These are phyloP conservation scores for Corniculantispora saksenae DNA, from an alignment of 2,329 filamentous ascomycete genomes.

Conservation along the genomic window DNA sequence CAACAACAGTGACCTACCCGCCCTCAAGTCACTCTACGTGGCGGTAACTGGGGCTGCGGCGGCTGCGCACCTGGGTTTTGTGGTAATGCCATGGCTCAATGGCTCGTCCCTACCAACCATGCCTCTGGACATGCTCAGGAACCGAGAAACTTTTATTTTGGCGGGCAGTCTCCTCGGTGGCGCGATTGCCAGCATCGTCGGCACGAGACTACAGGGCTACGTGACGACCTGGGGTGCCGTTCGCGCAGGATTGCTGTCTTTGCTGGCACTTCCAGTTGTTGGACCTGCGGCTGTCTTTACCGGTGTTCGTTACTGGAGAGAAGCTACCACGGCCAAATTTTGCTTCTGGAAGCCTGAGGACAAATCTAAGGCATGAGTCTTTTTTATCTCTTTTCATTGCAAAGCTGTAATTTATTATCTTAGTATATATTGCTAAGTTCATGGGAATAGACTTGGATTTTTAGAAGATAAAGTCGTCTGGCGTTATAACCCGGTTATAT, in stretches of 20 bases:
- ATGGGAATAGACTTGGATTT: not conserved
- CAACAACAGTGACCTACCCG: not conserved
- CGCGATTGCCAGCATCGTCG: not conserved
- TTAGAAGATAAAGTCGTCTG: not conserved
- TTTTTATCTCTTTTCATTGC: not conserved
- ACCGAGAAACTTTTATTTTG: not conserved
- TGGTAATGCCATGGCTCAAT: not conserved
- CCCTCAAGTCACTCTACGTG: not conserved
- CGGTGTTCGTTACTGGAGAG: not conserved
- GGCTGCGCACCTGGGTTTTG: not conserved
- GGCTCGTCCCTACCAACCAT: not conserved
- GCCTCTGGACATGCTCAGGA: not conserved
- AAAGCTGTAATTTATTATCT: not conserved
- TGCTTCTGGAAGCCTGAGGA: constrained; percentile 12
- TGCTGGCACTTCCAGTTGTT: not conserved
- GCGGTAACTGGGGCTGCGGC: not conserved
- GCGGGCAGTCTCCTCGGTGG: not conserved
- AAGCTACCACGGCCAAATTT: not conserved
- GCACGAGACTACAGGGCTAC: not conserved
- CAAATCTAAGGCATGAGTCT: not conserved
- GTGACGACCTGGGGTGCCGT: constrained; percentile 3
- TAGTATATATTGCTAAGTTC: not conserved
- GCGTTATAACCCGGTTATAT: too few species aligned
- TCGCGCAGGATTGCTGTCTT: not conserved
- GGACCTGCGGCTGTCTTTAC: constrained; percentile 4